Conservation (phyloP, 2,329 filamentous ascomycete genomes). For the Trichoderma aggressivum region DNA sequence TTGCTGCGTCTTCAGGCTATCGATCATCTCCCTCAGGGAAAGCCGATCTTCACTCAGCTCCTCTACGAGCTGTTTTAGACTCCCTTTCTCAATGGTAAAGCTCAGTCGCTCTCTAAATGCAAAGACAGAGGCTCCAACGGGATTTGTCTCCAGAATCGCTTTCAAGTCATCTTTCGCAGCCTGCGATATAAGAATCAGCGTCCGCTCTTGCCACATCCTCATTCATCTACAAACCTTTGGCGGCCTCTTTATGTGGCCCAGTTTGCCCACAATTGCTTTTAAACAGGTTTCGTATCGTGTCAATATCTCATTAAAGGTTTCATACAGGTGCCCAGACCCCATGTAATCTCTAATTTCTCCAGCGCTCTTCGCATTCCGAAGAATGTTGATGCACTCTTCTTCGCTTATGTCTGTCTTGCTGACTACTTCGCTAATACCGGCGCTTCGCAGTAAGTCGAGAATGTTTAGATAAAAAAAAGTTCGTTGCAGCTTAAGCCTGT, state of each 20-base stretch:
- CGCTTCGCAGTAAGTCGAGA: neutral
- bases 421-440: neutral
- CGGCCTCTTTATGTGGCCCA: neutral
- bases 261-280: neutral
- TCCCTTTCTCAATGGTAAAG: neutral
- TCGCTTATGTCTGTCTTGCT: neutral
- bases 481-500: neutral
- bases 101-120: neutral
- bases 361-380: neutral
- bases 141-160: neutral
- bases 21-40: neutral
- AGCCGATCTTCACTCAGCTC: neutral
- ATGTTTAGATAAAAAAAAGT: neutral
- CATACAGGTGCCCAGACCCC: neutral
- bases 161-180: neutral
- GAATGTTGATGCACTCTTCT: neutral
- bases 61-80: neutral
- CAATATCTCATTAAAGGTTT: neutral
- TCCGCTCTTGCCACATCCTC: neutral
- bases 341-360: neutral
- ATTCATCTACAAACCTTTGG: neutral
- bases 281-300: neutral
- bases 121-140: neutral
- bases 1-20: neutral
- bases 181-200: neutral